A percentile compares a stretch with the other conserved stretches of the same genome.
phyloP scores from a whole-genome alignment of 2,329 filamentous ascomycete species.

The Blastomyces percursus region DNA sequence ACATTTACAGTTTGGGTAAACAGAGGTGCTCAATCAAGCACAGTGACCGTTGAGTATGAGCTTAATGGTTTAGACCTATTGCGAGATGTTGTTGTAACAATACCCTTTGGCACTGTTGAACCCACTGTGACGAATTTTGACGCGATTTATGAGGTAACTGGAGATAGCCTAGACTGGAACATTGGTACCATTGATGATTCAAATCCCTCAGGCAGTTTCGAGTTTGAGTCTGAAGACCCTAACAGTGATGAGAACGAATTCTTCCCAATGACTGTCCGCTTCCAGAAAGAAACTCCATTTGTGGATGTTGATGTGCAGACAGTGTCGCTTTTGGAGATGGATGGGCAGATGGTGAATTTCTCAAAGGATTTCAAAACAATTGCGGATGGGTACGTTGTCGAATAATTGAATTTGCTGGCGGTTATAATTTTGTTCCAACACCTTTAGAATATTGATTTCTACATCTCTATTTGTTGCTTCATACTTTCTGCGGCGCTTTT shows the following conservation, averaged over 20 bases:
- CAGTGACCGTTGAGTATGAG: conserved; percentile 92
- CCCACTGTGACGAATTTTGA: conserved; percentile 88
- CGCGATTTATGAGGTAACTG: conserved; percentile 84
- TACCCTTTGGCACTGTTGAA: conserved; percentile 76
- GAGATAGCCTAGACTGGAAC: conserved; percentile 87
- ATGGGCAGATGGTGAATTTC: conserved; percentile 34
- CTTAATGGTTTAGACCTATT: conserved; percentile 68
- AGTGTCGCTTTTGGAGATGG: conserved; percentile 36
- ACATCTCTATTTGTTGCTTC: not conserved
- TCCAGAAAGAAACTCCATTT: conserved; percentile 75
- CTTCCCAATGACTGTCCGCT: conserved; percentile 92
- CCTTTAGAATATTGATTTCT: conserved; percentile 1
- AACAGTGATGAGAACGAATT: conserved; percentile 86
- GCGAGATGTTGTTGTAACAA: conserved; percentile 73
- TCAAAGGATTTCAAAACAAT: conserved; percentile 37
- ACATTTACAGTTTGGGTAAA: conserved; percentile 98
- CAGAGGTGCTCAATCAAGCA: conserved; percentile 70
- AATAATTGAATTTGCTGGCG: not conserved
- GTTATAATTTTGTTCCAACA: not conserved
- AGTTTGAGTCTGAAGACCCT: conserved; percentile 81
- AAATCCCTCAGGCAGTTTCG: conserved; percentile 76
- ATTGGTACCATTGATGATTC: conserved; percentile 76
- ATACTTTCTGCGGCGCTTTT: not conserved
- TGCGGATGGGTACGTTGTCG: conserved; percentile 35
- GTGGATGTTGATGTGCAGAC: conserved; percentile 73